Percentiles rank a stretch among this genome's conserved stretches.
phyloP scores from a whole-genome alignment of 345 rosid species.

The Bruguiera parviflora region DNA sequence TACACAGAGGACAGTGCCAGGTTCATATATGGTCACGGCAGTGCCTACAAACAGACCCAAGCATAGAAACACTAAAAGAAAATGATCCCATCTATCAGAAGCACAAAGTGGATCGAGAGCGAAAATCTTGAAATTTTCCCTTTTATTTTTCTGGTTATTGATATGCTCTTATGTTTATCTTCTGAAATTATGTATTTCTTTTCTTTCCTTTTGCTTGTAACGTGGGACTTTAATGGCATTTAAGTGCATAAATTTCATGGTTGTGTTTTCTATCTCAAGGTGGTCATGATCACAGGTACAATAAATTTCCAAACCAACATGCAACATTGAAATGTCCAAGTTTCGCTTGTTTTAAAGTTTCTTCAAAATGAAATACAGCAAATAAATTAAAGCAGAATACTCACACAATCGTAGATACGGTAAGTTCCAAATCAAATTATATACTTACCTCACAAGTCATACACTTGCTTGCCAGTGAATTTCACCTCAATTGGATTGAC shows the following conservation, averaged over 20 bases:
- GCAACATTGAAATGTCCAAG: too few relatives aligned
- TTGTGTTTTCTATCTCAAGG: too few relatives aligned
- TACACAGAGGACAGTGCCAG: conserved; percentile 59
- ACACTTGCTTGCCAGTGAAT: conserved; percentile 88
- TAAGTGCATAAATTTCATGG: background rate
- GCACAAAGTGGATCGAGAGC: background rate
- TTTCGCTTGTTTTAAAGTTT: too few relatives aligned
- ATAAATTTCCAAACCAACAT: too few relatives aligned
- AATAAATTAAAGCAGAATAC: background rate
- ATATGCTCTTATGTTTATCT: conserved; percentile 5
- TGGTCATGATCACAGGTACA: too few relatives aligned
- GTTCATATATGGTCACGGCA: conserved; percentile 62
- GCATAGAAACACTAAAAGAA: background rate
- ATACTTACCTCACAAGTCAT: conserved; percentile 57
- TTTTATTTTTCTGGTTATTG: background rate
- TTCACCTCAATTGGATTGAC: conserved; percentile 85
- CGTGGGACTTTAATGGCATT: background rate
- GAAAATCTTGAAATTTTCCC: conserved; percentile 2
- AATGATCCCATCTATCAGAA: background rate
- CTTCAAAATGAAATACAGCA: background rate
- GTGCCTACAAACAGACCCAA: conserved; percentile 32
- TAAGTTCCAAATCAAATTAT: background rate
- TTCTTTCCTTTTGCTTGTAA: background rate
- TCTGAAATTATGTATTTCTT: background rate
- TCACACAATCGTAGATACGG: background rate